Evolutionary conservation across 805 yeast genomes (phyloP), one percentile per base, ranked within the genome.

Genomic region (Schizosaccharomyces lindneri): DNA sequence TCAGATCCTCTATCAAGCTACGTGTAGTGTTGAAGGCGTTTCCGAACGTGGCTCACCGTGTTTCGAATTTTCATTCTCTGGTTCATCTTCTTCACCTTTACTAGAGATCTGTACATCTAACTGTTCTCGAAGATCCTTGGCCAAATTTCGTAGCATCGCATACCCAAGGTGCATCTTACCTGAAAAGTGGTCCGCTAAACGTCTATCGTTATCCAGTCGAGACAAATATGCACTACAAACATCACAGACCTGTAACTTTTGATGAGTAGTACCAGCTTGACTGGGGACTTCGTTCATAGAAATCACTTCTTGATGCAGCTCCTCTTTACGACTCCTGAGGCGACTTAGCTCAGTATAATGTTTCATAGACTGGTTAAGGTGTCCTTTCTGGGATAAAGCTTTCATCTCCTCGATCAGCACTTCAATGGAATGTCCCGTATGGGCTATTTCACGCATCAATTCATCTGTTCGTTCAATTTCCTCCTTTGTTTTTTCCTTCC

Each of bases 201-300:
- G 76, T 69, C 88, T 76, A 69, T 89, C 97, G 63, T 84, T 86
- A 70, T 89, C 97, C 62, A 88, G 73, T 64, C 90, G 75, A 7
- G 95, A 85, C 48, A 90, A 73, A 68, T 84, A 87, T 0, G 95
- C 95, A 0, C 95, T 95, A 72, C 97, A 89, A 1, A 81, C 81
- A 65, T 81, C 85, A 71, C 97, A 89, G 0, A 87, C 95, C 70
- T 88, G 96, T 59, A 89, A 74, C 70, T 87, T 86, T 67, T 89
- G 97, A 68, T 85, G 95, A 0, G 93, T 87, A 13, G 88, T 79
- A 66, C 86, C 90, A 1, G 94, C 93, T 6, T 51, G 57, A 29
- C 57, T 51, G 36, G 57, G 57, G 27, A 51, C 19, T 29, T 84
- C 76, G 67, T 80, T 82, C 63, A 86, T 95, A 15, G 82, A 78